A percentile compares a stretch with the other conserved stretches of the same genome.
phyloP scores from a whole-genome alignment of 73 alveolate genomes.

The Breviolum minutum region DNA sequence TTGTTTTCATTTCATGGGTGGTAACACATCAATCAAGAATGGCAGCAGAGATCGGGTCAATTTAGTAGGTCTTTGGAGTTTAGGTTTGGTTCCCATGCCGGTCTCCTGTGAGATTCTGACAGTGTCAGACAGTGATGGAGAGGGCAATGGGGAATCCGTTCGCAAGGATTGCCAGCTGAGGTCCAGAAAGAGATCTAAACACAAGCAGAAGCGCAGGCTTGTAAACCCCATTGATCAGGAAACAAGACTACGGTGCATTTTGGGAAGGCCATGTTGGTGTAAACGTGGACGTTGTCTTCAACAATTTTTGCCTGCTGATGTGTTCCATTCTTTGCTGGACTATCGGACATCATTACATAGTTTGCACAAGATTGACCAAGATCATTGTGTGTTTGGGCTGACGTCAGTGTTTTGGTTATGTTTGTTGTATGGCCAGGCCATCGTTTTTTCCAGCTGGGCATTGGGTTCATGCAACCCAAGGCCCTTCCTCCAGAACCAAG shows the following conservation, averaged over 20 bases:
- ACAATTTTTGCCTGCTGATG: not conserved
- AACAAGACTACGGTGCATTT: not conserved
- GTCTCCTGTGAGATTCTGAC: not conserved
- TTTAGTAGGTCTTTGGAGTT: too few relatives aligned
- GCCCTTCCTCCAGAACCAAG: not conserved
- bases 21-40: too few relatives aligned
- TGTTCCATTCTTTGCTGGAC: not conserved
- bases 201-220: not conserved
- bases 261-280: not conserved
- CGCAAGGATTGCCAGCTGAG: not conserved
- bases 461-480: not conserved
- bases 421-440: not conserved
- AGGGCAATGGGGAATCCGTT: not conserved
- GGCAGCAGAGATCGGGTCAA: too few relatives aligned
- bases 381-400: not conserved
- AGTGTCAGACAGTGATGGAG: not conserved
- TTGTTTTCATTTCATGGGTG: too few relatives aligned
- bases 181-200: not conserved
- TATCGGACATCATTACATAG: not conserved
- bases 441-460: not conserved
- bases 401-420: not conserved
- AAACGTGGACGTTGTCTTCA: not conserved
- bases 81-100: too few relatives aligned
- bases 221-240: not conserved
- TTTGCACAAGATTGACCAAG: not conserved